Conservation (phyloP, 805 yeast species). For the Ascoidea rubescens region DNA sequence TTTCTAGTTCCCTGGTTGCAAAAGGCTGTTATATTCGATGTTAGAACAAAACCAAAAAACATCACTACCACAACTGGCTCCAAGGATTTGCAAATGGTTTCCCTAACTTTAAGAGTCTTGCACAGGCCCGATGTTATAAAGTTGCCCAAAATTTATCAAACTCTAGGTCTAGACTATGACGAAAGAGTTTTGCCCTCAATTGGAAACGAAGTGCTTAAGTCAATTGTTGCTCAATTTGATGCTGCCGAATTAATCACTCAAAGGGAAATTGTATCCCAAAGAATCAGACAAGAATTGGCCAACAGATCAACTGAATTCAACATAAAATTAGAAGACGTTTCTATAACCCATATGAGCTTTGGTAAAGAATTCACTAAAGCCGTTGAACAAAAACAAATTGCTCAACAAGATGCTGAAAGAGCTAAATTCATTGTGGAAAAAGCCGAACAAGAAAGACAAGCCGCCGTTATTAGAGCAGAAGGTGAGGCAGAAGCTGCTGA, state of each 20-base stretch:
- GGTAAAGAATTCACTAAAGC: constrained; percentile 96
- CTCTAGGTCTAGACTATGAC: constrained; percentile 86
- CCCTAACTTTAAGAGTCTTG: constrained; percentile 81
- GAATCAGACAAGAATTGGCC: constrained; percentile 76
- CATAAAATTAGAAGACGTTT: constrained; percentile 88
- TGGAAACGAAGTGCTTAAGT: constrained; percentile 81
- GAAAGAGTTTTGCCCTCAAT: constrained; percentile 87
- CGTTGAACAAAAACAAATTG: constrained; percentile 97
- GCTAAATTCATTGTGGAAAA: constrained; percentile 87
- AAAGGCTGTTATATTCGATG: constrained; percentile 79
- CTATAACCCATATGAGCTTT: constrained; percentile 95
- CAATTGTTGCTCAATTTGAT: constrained; percentile 87
- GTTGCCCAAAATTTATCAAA: constrained; percentile 81
- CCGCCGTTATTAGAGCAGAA: constrained; percentile 90
- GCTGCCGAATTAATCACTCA: constrained; percentile 96
- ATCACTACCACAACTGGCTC: constrained; percentile 94
- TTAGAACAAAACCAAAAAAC: constrained; percentile 88
- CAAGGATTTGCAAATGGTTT: constrained; percentile 91
- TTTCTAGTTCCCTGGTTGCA: constrained; percentile 94
- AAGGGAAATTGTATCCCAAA: constrained; percentile 85
- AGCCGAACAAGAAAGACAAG: constrained; percentile 96
- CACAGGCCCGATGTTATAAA: constrained; percentile 84
- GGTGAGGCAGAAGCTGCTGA: constrained; percentile 99
- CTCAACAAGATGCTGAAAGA: constrained; percentile 98
- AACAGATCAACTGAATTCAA: constrained; percentile 78